Base-by-base conservation (phyloP, 2,329 filamentous ascomycete genomes). In the Trichophyton schoenleinii region DNA sequence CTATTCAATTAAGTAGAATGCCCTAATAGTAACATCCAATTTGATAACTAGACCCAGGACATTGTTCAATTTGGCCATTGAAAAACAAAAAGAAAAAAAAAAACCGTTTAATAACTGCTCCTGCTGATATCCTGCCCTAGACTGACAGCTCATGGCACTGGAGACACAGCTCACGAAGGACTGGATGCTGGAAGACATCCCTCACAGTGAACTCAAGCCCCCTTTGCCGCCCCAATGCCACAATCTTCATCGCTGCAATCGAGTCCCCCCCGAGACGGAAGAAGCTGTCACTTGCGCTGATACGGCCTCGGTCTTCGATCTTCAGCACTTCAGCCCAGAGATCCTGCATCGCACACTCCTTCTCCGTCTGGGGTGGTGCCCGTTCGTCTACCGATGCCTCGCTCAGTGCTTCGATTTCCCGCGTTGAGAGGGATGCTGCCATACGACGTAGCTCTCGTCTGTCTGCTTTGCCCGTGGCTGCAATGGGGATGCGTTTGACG, bases 241-340 rank as follows among this genome's bases (percentile, higher is more conserved):
- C 41, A 20, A 63, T 5, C 34, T 38, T 20, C 72, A 75, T 75
- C 52, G 72, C 73, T 44, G 69, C 70, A 41, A 75, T 73, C 48
- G 73, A 75, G 62, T 75, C 73, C 1, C 73, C 73, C 18, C 73
- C 73, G 8, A 63, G 15, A 15, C 60, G 11, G 38, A 63, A 63
- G 48, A 63, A 63, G 18, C 34, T 57, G 38, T 61, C 49, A 5
- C 42, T 60, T 28, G 48, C 48, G 20, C 58, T 28, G 34, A 36
- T 52, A 46, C 25, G 9, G n/a, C 36, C 52, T 25, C 7, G 22
- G 28, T 36, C 18, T 3, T 48, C 44, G 8, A 57, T 8, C 28
- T 57, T 20, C 15, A 57, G 52, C n/a, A 57, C 52, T 31, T 57
- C 52, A 2, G 52, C 52, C 52, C 52, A 57, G 15, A 57, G 34